These are phyloP conservation scores for Aspergillus uvarum DNA, from an alignment of 2,329 filamentous ascomycete genomes.

Conservation along the genomic window DNA sequence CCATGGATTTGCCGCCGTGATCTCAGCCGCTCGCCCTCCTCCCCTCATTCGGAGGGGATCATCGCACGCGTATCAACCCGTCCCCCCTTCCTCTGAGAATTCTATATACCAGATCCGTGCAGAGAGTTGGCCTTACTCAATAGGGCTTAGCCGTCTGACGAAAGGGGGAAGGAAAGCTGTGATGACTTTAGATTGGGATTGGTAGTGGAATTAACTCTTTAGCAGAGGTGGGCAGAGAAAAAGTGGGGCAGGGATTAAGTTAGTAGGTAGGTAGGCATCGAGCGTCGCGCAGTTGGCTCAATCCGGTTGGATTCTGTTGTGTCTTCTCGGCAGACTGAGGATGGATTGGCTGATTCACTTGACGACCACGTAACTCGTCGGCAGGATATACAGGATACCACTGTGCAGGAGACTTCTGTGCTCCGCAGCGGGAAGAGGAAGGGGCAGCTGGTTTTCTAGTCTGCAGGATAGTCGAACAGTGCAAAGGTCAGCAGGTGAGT, in stretches of 20 bases:
- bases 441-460: too few species aligned
- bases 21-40: slow-evolving; percentile 6
- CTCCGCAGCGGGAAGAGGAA: too few species aligned
- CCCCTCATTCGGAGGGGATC: background rate
- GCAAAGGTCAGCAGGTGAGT: background rate
- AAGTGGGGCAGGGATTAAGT: background rate
- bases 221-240: background rate
- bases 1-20: slow-evolving; percentile 17
- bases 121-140: too few species aligned
- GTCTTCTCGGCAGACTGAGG: background rate
- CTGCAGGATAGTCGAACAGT: background rate
- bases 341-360: too few species aligned
- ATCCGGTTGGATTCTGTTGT: background rate
- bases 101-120: too few species aligned
- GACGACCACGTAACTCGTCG: too few species aligned
- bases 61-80: background rate
- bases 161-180: too few species aligned
- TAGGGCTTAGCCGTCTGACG: too few species aligned
- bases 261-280: too few species aligned
- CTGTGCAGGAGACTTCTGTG: too few species aligned
- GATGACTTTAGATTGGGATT: too few species aligned
- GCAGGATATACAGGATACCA: too few species aligned
- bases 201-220: background rate
- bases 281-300: background rate
- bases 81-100: background rate